phyloP scores from a whole-genome alignment of 2,329 filamentous ascomycete species.

The Verticillium albo-atrum region DNA sequence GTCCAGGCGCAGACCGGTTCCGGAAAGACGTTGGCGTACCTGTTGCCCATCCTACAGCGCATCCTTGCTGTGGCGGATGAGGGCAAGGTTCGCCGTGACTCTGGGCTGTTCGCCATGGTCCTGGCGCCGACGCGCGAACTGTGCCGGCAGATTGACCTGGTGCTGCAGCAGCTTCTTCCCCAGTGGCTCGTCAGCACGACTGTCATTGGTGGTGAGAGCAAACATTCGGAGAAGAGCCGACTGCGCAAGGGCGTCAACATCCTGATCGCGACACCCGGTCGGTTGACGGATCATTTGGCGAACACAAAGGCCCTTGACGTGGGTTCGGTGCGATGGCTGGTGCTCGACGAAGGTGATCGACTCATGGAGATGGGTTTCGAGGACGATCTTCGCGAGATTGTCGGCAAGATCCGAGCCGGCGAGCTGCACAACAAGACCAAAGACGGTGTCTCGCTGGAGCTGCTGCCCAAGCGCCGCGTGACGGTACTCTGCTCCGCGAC shows the following conservation, averaged over 20 bases:
- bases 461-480: slow-evolving; percentile 70
- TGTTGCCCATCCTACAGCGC: slow-evolving; percentile 85
- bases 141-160: slow-evolving; percentile 86
- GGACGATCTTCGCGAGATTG: slow-evolving; percentile 84
- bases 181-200: slow-evolving; percentile 93
- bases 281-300: slow-evolving; percentile 85
- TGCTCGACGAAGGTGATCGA: slow-evolving; percentile 95
- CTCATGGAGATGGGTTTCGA: slow-evolving; percentile 98
- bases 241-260: slow-evolving; percentile 94
- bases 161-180: slow-evolving; percentile 79
- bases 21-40: slow-evolving; percentile 94
- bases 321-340: slow-evolving; percentile 85
- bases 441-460: slow-evolving; percentile 52
- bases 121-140: slow-evolving; percentile 90
- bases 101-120: slow-evolving; percentile 90
- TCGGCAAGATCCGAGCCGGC: slow-evolving; percentile 69
- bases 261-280: slow-evolving; percentile 87
- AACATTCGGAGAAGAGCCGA: slow-evolving; percentile 84
- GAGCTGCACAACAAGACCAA: slow-evolving; percentile 54
- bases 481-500: slow-evolving; percentile 95
- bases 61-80: slow-evolving; percentile 66
- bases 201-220: slow-evolving; percentile 65
- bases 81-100: slow-evolving; percentile 69
- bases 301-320: slow-evolving; percentile 88
- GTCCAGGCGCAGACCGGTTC: slow-evolving; percentile 97